phyloP scores from a whole-genome alignment of 2,329 filamentous ascomycete species.

The Daldinia sp. region DNA sequence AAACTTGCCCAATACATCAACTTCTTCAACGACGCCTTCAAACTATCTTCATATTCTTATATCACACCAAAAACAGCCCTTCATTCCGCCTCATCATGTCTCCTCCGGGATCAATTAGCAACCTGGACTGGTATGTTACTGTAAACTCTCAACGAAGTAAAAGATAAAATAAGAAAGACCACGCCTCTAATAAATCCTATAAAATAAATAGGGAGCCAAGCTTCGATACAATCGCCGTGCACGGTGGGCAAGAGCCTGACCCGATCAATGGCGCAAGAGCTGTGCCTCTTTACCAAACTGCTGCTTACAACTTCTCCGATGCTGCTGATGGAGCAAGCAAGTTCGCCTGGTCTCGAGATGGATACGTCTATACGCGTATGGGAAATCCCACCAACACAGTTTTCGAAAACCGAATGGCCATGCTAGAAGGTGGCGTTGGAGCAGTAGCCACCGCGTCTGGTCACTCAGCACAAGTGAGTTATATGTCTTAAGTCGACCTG shows the following conservation, averaged over 20 bases:
- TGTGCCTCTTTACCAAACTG: conserved; percentile 44
- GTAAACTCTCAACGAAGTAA: neutral
- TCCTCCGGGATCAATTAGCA: conserved; percentile 46
- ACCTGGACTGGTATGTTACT: conserved; percentile 45
- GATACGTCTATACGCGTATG: conserved; percentile 51
- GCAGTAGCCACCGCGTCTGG: conserved; percentile 51
- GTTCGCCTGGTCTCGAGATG: conserved; percentile 49
- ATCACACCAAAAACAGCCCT: neutral
- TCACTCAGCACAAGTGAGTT: conserved; percentile 46
- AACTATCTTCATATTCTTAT: neutral
- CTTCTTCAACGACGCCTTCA: conserved; percentile 2
- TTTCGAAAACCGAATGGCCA: conserved; percentile 51
- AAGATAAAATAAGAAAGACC: conserved; percentile 13
- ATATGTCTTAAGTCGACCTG: neutral
- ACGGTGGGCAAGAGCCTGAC: conserved; percentile 47
- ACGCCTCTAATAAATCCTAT: conserved; percentile 33
- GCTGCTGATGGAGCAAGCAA: conserved; percentile 51
- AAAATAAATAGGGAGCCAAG: conserved; percentile 39
- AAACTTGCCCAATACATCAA: no score
- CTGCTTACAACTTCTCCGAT: conserved; percentile 48
- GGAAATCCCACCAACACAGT: conserved; percentile 51
- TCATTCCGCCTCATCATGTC: conserved; percentile 39
- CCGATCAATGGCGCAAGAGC: conserved; percentile 46
- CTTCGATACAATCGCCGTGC: conserved; percentile 44
- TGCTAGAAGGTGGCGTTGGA: conserved; percentile 50